Percentiles rank a stretch among this genome's conserved stretches.
Evolutionary conservation across 1,139 yeast genomes (phyloP).

Genomic region (Kluyveromyces sp.): DNA sequence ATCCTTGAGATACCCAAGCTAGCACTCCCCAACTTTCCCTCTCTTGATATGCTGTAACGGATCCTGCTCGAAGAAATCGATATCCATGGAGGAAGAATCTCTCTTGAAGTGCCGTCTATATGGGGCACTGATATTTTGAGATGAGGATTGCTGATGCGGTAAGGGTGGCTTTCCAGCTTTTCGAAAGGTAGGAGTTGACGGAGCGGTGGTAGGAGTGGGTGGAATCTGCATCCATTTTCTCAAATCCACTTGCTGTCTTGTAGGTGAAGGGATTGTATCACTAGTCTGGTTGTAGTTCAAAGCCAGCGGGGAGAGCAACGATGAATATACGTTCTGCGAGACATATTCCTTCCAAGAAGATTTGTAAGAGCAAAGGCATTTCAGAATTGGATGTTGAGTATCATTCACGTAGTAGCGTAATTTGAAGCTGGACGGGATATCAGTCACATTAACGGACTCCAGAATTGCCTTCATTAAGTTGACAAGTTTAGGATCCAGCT

Average conservation of each 20-base stretch:
- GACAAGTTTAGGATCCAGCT: slow-evolving; percentile 3
- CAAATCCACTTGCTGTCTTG: background rate
- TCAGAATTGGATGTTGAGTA: slow-evolving; percentile 11
- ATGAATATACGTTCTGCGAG: slow-evolving; percentile 1
- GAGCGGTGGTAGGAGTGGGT: slow-evolving; percentile 6
- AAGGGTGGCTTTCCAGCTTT: background rate
- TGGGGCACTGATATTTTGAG: background rate
- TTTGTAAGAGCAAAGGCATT: slow-evolving; percentile 7
- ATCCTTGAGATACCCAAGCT: background rate
- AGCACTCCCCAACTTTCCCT: slow-evolving; percentile 5
- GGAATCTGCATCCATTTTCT: slow-evolving; percentile 5
- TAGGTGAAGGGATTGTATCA: background rate
- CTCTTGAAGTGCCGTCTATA: slow-evolving; percentile 19
- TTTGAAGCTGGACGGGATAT: slow-evolving; percentile 28
- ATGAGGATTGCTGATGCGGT: background rate
- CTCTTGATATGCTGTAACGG: slow-evolving; percentile 1
- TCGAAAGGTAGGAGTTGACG: slow-evolving; percentile 3
- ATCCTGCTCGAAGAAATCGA: slow-evolving; percentile 20
- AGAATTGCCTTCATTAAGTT: slow-evolving; percentile 1
- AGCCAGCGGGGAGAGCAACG: slow-evolving; percentile 5
- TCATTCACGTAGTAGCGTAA: slow-evolving; percentile 21
- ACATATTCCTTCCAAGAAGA: background rate
- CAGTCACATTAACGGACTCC: slow-evolving; percentile 11
- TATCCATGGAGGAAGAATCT: slow-evolving; percentile 23
- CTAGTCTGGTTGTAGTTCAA: background rate